phyloP scores from a whole-genome alignment of 148 eudicot genomes.

The Vaccinium darrowii region DNA sequence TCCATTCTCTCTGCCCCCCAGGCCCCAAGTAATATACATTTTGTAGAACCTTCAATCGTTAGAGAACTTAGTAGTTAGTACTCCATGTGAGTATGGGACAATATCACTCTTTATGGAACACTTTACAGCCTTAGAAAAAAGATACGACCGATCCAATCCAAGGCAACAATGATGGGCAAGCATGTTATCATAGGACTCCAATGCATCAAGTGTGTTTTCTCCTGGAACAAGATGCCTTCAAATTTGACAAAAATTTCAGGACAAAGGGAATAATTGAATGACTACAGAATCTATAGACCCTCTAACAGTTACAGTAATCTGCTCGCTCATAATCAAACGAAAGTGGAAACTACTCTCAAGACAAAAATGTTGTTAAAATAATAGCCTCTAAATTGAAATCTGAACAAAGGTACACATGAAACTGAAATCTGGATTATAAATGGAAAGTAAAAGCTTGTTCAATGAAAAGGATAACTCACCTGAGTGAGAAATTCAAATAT shows the following conservation, averaged over 20 bases:
- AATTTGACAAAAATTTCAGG: not conserved
- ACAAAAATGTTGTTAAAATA: not conserved
- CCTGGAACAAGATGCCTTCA: not conserved
- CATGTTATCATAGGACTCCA: not conserved
- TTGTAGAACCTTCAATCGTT: not conserved
- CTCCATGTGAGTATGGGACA: not conserved
- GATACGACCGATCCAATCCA: not conserved
- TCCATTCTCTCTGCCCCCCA: not conserved
- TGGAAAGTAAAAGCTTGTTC: conserved; percentile 9
- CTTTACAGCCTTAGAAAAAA: not conserved
- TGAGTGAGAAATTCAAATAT: conserved; percentile 61
- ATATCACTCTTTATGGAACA: not conserved
- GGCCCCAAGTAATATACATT: not conserved
- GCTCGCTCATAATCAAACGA: not conserved
- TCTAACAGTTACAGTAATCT: not conserved
- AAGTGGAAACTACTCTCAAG: not conserved
- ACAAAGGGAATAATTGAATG: not conserved
- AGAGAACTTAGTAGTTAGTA: not conserved
- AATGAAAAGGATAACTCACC: conserved; percentile 41
- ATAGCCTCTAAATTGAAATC: not conserved
- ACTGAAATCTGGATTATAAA: not conserved
- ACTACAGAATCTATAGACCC: not conserved
- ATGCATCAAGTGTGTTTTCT: not conserved
- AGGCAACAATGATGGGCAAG: not conserved
- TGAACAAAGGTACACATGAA: not conserved